Evolutionary conservation across 2,329 filamentous ascomycete species (phyloP).

Genomic region (Incumbomyces delicatus): DNA sequence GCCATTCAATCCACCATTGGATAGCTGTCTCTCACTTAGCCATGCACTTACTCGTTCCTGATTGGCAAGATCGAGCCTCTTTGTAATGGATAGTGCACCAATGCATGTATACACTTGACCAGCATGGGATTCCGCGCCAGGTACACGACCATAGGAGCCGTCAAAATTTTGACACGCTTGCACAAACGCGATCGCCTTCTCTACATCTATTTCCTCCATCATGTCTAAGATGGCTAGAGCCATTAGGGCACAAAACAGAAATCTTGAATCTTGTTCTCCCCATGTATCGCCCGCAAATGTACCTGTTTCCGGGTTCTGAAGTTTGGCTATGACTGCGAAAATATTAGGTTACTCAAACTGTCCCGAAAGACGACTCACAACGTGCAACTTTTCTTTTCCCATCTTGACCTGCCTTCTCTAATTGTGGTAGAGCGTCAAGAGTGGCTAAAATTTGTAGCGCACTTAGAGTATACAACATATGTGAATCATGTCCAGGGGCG

Average conservation of each 20-base stretch:
- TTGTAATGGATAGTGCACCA: slow-evolving; percentile 73
- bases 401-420: slow-evolving; percentile 64
- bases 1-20: slow-evolving; percentile 82
- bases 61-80: slow-evolving; percentile 70
- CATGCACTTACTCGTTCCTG: slow-evolving; percentile 73
- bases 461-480: slow-evolving; percentile 93
- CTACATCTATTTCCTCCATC: slow-evolving; percentile 63
- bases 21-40: slow-evolving; percentile 86
- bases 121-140: slow-evolving; percentile 86
- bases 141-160: slow-evolving; percentile 81
- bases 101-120: slow-evolving; percentile 95
- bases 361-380: slow-evolving; percentile 50
- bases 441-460: slow-evolving; percentile 87
- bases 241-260: slow-evolving; percentile 83
- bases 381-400: slow-evolving; percentile 65
- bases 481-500: slow-evolving; percentile 85
- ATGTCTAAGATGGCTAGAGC: slow-evolving; percentile 74
- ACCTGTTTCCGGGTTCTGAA: slow-evolving; percentile 73
- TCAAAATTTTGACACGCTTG: slow-evolving; percentile 84
- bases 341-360: slow-evolving; percentile 9
- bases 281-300: slow-evolving; percentile 92
- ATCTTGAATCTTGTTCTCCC: slow-evolving; percentile 92
- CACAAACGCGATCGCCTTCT: slow-evolving; percentile 70
- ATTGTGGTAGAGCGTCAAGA: slow-evolving; percentile 71
- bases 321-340: slow-evolving; percentile 59